These are phyloP conservation scores for Cucurbita pepo DNA, from an alignment of 306 rosid species.

Conservation along the genomic window DNA sequence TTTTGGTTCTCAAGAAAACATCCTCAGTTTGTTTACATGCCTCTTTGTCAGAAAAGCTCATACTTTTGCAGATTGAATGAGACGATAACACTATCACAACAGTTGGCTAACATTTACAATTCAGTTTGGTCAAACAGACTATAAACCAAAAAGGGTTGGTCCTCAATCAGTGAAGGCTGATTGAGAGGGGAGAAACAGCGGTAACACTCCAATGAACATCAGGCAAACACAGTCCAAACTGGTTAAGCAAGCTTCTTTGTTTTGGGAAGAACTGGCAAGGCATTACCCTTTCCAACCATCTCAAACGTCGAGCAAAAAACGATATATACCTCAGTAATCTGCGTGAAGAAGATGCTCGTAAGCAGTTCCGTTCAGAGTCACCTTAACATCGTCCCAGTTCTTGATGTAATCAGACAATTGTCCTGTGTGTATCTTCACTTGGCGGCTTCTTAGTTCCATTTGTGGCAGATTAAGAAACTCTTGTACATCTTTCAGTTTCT, in stretches of 20 bases:
- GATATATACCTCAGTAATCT: slow-evolving; percentile 25
- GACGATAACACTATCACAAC: not conserved
- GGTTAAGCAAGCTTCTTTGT: slow-evolving; percentile 1
- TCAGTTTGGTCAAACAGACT: not conserved
- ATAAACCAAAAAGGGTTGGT: not conserved
- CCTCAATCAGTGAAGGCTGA: slow-evolving; percentile 1
- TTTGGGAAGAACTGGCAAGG: not conserved
- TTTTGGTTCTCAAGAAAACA: too few relatives aligned
- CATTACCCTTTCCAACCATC: not conserved
- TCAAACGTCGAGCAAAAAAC: not conserved
- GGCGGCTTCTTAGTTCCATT: slow-evolving; percentile 58
- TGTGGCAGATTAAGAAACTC: slow-evolving; percentile 52
- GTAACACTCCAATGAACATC: not conserved
- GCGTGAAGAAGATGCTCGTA: slow-evolving; percentile 56
- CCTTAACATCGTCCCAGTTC: slow-evolving; percentile 83
- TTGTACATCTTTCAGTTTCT: slow-evolving; percentile 63
- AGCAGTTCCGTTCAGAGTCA: slow-evolving; percentile 41
- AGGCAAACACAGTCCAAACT: not conserved
- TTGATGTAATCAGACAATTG: slow-evolving; percentile 47
- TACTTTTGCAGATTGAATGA: not conserved
- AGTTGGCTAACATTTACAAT: slow-evolving; percentile 5
- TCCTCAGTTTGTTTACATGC: too few relatives aligned
- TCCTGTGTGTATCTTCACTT: slow-evolving; percentile 75
- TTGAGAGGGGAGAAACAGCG: not conserved
- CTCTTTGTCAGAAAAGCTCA: not conserved